Evolutionary conservation across 305 asterid species (phyloP), one percentile per base, ranked within the genome.

Genomic region (Rubia occidens): DNA sequence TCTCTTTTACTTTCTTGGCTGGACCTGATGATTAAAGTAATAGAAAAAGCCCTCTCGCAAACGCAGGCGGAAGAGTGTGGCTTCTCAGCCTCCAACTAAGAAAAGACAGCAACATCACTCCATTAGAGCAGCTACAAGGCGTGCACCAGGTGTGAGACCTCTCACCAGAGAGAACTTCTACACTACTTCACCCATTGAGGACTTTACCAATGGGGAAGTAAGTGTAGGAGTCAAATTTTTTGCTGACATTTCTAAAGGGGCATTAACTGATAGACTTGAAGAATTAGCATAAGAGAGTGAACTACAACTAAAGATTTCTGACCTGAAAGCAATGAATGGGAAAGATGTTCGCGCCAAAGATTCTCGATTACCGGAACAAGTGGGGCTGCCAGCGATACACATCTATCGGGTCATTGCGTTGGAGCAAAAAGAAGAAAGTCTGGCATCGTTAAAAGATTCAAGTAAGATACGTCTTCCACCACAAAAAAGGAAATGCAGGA

Each of bases 361-460:
- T 68, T 73, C 64, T 29, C 90, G 74, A 60, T 54, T 75, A 11
- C 11, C 11, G 7, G 59, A 6, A 17, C 24, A 53, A 53, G 24
- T 24, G 24, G 7, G 40, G 7, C 59, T 17, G 59, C 26, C 7
- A 53, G n/a, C 17, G 26, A 53, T 51, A 64, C 76, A 24, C 70
- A 71, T 68, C 88, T 82, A 75, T 65, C 75, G 61, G 85, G 83
- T 77, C 94, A 94, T 49, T 76, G 76, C 73, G 85, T 79, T 43
- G 96, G 97, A 71, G 91, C 61, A 93, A 65, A 75, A 86, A 71
- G 74, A 86, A 87, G 98, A 81, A 93, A 93, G 81, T 93, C 96
- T 71, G 95, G 95, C 72, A 80, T 80, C 53, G 96, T 90, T 42
- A 89, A 83, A 82, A 85, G 97, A 77, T 90, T 93, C 79, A 90